Percentiles rank a stretch among this genome's conserved stretches.
Evolutionary conservation across 495 filamentous ascomycete genomes (phyloP).

Genomic region (Tetracladium setigerum): DNA sequence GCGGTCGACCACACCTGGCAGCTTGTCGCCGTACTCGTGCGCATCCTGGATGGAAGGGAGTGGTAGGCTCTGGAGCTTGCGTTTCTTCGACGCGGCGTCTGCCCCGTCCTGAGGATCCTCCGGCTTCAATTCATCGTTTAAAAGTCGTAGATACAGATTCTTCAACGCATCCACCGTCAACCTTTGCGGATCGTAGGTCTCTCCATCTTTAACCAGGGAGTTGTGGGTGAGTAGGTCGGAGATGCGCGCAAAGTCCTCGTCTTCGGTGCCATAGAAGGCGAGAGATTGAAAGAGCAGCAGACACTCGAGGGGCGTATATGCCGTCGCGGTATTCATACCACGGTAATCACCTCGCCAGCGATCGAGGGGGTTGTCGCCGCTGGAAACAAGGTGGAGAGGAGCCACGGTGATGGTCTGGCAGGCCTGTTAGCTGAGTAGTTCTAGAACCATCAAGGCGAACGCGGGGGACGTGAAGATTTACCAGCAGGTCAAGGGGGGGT

Average conservation of each 20-base stretch:
- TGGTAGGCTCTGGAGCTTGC: constrained; percentile 61
- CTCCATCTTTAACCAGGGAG: constrained; percentile 55
- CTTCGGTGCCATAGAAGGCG: constrained; percentile 53
- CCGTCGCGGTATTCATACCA: constrained; percentile 44
- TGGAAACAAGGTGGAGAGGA: constrained; percentile 21
- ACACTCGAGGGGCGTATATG: constrained; percentile 81
- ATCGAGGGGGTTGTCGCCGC: constrained; percentile 43
- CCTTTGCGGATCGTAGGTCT: constrained; percentile 61
- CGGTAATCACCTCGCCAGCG: constrained; percentile 44
- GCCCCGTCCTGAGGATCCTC: constrained; percentile 30
- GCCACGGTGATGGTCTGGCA: constrained; percentile 17
- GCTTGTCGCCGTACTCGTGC: constrained; percentile 52
- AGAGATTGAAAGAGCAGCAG: constrained; percentile 86
- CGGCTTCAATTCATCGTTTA: constrained; percentile 61
- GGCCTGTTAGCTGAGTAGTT: background rate
- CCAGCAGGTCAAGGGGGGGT: background rate
- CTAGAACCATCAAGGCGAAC: too few relatives aligned
- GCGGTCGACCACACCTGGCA: constrained; percentile 60
- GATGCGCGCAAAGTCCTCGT: constrained; percentile 60
- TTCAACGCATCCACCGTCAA: constrained; percentile 72
- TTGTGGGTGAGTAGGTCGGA: constrained; percentile 68
- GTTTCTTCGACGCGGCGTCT: constrained; percentile 48
- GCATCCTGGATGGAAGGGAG: constrained; percentile 56
- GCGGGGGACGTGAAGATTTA: background rate
- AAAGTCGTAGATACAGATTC: constrained; percentile 63